Conservation (phyloP, 352 stramenopile species). For the Globisporangium yorkense region DNA sequence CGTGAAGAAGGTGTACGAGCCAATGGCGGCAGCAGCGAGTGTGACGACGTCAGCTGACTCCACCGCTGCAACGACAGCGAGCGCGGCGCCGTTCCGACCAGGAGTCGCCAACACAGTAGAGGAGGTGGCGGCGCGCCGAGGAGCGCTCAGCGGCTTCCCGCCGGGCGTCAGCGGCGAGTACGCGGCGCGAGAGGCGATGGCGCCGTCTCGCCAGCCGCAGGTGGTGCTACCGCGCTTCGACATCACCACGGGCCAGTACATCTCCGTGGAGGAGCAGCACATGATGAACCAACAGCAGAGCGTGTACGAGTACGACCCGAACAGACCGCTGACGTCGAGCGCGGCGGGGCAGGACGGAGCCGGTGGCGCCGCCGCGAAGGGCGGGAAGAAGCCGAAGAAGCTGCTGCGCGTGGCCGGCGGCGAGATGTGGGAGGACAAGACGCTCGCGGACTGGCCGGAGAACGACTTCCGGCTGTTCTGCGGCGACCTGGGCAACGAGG, state of each 20-base stretch:
- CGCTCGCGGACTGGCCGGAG: slow-evolving; percentile 92
- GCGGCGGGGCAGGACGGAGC: not conserved
- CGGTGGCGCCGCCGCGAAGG: not conserved
- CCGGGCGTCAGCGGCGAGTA: slow-evolving; percentile 42
- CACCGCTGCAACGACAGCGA: not conserved
- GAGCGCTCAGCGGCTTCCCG: slow-evolving; percentile 67
- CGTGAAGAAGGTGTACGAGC: slow-evolving; percentile 18
- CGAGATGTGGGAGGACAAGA: slow-evolving; percentile 90
- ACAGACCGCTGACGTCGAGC: slow-evolving; percentile 21
- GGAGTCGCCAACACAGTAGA: slow-evolving; percentile 40
- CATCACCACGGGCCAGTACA: slow-evolving; percentile 56
- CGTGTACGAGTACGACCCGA: slow-evolving; percentile 81
- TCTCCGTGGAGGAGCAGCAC: slow-evolving; percentile 66
- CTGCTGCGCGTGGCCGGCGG: slow-evolving; percentile 69
- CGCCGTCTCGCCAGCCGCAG: not conserved
- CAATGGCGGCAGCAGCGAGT: not conserved
- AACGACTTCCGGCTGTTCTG: slow-evolving; percentile 97
- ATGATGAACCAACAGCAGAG: slow-evolving; percentile 83
- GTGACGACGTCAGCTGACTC: not conserved
- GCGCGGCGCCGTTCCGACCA: slow-evolving; percentile 3
- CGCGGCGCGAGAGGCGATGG: slow-evolving; percentile 16
- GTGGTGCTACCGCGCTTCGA: slow-evolving; percentile 41
- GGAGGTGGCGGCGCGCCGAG: slow-evolving; percentile 39
- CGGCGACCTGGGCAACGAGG: slow-evolving; percentile 92
- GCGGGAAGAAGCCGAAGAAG: slow-evolving; percentile 31